Evolutionary conservation across 306 rosid species (phyloP).

Genomic region (Abrus pulchellus): DNA sequence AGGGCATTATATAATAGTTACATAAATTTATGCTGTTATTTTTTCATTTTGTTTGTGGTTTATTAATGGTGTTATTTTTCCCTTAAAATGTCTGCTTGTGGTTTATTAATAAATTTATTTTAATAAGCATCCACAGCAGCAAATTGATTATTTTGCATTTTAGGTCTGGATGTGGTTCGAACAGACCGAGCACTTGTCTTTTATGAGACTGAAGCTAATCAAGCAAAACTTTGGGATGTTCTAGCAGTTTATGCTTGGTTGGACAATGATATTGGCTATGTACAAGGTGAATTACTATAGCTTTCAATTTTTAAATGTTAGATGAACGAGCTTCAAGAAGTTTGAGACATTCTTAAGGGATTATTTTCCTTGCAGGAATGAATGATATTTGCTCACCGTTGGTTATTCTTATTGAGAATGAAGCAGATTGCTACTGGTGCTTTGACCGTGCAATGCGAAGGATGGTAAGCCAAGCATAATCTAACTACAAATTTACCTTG

Average conservation of each 20-base stretch:
- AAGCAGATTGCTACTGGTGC: constrained; percentile 95
- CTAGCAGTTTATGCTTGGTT: constrained; percentile 91
- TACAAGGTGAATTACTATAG: constrained; percentile 71
- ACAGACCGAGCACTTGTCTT: constrained; percentile 87
- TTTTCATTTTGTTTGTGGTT: constrained; percentile 18
- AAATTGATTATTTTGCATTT: constrained; percentile 53
- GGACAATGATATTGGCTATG: constrained; percentile 88
- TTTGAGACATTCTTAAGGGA: constrained; percentile 41
- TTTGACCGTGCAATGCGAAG: constrained; percentile 94
- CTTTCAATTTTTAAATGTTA: constrained; percentile 28
- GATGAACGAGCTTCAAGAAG: constrained; percentile 43
- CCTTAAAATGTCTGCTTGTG: neutral
- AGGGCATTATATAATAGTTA: neutral
- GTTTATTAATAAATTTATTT: constrained; percentile 31
- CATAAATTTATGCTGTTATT: constrained; percentile 21
- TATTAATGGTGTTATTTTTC: neutral
- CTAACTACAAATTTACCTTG: neutral
- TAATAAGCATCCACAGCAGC: constrained; percentile 42
- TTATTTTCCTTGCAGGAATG: constrained; percentile 76
- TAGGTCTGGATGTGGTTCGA: constrained; percentile 92
- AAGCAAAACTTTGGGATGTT: constrained; percentile 90
- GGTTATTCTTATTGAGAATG: constrained; percentile 81
- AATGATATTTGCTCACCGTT: constrained; percentile 96
- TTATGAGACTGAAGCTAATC: constrained; percentile 85
- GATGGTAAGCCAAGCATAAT: constrained; percentile 66